phyloP scores from a whole-genome alignment of 2,329 filamentous ascomycete species.

The Ambrosiella xylebori region DNA sequence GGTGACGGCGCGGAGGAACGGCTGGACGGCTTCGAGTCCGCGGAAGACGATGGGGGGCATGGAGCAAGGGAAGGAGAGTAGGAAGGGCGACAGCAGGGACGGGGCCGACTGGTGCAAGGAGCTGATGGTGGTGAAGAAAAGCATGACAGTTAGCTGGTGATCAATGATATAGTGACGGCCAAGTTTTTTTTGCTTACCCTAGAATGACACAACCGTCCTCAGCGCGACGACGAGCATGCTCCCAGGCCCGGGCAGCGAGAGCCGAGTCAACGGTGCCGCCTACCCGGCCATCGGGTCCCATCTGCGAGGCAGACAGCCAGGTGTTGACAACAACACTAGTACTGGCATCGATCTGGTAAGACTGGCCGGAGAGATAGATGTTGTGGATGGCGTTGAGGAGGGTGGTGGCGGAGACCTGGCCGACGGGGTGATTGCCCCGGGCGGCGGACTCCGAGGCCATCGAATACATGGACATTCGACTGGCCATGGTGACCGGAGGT shows the following conservation, averaged over 20 bases:
- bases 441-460: constrained; percentile 45
- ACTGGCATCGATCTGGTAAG: constrained; percentile 77
- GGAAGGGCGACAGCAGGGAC: constrained; percentile 65
- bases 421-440: constrained; percentile 33
- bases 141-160: background rate
- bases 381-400: constrained; percentile 85
- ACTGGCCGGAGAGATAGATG: constrained; percentile 62
- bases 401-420: constrained; percentile 79
- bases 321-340: constrained; percentile 91
- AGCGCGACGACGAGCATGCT: constrained; percentile 83
- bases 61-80: constrained; percentile 62
- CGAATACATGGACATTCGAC: constrained; percentile 53
- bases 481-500: constrained; percentile 31
- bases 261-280: constrained; percentile 68
- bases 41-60: constrained; percentile 61
- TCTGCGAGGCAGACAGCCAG: constrained; percentile 67
- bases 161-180: background rate
- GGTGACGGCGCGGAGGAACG: constrained; percentile 76
- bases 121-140: constrained; percentile 25
- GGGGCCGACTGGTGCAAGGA: constrained; percentile 81
- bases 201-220: constrained; percentile 90
- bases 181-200: constrained; percentile 41
- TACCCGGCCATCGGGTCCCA: constrained; percentile 47
- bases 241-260: constrained; percentile 73
- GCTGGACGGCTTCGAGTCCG: constrained; percentile 63